Evolutionary conservation across 129 eudicot species (phyloP), one percentile per base, ranked within the genome.

Genomic region (Helianthus tuberosus): DNA sequence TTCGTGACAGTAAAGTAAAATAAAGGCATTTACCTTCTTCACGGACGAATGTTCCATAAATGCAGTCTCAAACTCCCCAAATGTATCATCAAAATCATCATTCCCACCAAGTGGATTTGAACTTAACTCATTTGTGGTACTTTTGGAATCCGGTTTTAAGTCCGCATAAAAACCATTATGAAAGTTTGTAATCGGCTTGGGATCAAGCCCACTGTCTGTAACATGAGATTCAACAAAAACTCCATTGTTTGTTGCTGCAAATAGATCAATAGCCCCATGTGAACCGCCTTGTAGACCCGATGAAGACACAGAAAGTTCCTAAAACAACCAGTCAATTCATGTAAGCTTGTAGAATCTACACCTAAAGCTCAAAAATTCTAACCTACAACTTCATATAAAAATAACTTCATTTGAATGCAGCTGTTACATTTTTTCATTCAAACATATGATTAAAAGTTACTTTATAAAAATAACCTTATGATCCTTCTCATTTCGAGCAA

Each of bases 41-140:
- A 32, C 75, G 38, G 75, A 71, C 23, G 67, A 81, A 57, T 77
- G 52, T 47, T 82, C 86, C 47, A 55, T 39, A 66, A 74, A 77
- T 27, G 96, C 96, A 80, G 84, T 76, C 75, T 82, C 79, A 80
- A 92, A 92, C 2, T 85, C 93, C 51, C 97, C 98, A 83, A 92
- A 89, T 50, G 69, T 76, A 48, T 87, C 94, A 71, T 89, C 93
- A 58, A 66, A 73, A 61, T 84, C 96, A 78, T 39, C 86, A 81
- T 46, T 64, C 61, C 54, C 78, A 74, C 54, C 76, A 36, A 74
- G 72, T 27, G 78, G 63, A 71, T 71, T 68, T 68, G 84, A 77
- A 81, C 71, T 64, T 11, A 69, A 54, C 75, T 62, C 80, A 78
- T 50, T 72, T 41, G 68, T 62, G 17, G 35, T 41, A 29, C 68